A percentile compares a stretch with the other conserved stretches of the same genome.
phyloP scores from a whole-genome alignment of 1,284 basidiomycete genomes.

The Mycena sp. region DNA sequence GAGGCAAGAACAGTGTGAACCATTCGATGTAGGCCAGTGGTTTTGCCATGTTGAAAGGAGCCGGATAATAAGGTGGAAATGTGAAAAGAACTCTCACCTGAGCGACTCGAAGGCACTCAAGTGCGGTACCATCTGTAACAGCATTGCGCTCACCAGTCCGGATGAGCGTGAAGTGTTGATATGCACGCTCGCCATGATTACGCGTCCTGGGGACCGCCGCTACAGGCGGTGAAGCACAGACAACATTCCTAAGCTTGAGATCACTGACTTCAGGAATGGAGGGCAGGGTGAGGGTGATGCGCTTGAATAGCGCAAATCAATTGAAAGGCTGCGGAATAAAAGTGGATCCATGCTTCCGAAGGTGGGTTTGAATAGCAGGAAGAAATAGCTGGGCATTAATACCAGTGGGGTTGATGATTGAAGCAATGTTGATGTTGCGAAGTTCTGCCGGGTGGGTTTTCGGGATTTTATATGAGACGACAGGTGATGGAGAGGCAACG shows the following conservation, averaged over 20 bases:
- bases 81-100: conserved; percentile 15
- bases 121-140: conserved; percentile 29
- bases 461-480: not conserved
- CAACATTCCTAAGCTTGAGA: conserved; percentile 27
- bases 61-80: conserved; percentile 4
- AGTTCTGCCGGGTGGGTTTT: conserved; percentile 1
- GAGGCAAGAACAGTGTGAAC: not conserved
- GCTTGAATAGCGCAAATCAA: conserved; percentile 31
- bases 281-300: conserved; percentile 25
- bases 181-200: conserved; percentile 20
- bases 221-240: conserved; percentile 32
- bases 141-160: conserved; percentile 35
- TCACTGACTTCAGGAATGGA: conserved; percentile 30
- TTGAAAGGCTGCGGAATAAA: conserved; percentile 22
- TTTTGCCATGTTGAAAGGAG: not conserved
- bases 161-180: conserved; percentile 38
- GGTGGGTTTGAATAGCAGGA: not conserved
- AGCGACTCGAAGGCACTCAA: conserved; percentile 20
- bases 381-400: not conserved
- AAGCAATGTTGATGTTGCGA: not conserved
- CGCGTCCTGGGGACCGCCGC: conserved; percentile 16
- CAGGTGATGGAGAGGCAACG: not conserved
- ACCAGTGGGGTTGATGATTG: not conserved
- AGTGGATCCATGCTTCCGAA: not conserved
- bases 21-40: conserved; percentile 10